These are phyloP conservation scores for Nakazawaea pomicola DNA, from an alignment of 805 yeast genomes.

Conservation along the genomic window DNA sequence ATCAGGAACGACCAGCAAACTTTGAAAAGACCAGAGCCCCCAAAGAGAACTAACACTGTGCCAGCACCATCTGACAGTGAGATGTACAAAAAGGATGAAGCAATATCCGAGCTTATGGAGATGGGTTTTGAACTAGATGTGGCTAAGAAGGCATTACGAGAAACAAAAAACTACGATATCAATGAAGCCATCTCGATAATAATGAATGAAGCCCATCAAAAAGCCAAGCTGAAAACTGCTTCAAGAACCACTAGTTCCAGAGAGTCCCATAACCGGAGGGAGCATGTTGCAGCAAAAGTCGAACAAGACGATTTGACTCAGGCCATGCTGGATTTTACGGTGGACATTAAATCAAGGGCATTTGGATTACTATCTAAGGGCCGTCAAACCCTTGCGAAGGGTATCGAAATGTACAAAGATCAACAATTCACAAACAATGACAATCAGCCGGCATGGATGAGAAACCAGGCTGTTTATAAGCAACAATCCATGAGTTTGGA, in stretches of 20 bases:
- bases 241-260: too few relatives aligned
- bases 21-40: not conserved
- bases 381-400: slow-evolving; percentile 53
- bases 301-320: slow-evolving; percentile 30
- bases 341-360: slow-evolving; percentile 55
- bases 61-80: slow-evolving; percentile 9
- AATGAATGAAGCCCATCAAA: slow-evolving; percentile 54
- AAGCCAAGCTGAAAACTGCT: slow-evolving; percentile 16
- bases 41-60: slow-evolving; percentile 1
- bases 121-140: slow-evolving; percentile 71
- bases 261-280: too few relatives aligned
- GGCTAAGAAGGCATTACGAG: slow-evolving; percentile 54
- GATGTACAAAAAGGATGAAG: slow-evolving; percentile 32
- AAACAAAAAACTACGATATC: slow-evolving; percentile 51
- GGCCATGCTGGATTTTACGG: slow-evolving; percentile 48
- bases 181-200: slow-evolving; percentile 62
- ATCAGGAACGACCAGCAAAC: too few relatives aligned
- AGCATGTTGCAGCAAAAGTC: not conserved
- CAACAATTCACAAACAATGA: slow-evolving; percentile 24
- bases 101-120: slow-evolving; percentile 66
- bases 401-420: slow-evolving; percentile 52
- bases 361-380: slow-evolving; percentile 55
- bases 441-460: slow-evolving; percentile 72
- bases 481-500: slow-evolving; percentile 28
- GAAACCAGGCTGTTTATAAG: slow-evolving; percentile 44